These are phyloP conservation scores for Tolypocladium tropicale DNA, from an alignment of 2,329 filamentous ascomycete genomes.

Conservation along the genomic window DNA sequence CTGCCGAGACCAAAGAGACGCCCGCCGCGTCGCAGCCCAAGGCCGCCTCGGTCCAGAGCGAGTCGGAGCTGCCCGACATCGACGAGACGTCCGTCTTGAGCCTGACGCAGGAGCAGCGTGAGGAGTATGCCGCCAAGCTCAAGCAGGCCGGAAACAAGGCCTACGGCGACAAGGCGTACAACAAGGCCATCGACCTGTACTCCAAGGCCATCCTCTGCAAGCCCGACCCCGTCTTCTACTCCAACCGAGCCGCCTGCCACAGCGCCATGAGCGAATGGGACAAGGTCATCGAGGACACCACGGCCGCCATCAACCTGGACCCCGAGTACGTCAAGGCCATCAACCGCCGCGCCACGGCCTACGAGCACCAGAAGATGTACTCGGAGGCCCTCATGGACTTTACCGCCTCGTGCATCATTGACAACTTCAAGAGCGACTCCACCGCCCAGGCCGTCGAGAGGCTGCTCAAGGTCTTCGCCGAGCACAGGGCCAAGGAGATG, in stretches of 20 bases:
- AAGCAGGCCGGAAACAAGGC: slow-evolving; percentile 96
- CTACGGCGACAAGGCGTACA: slow-evolving; percentile 89
- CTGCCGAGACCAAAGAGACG: slow-evolving; percentile 32
- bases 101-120: slow-evolving; percentile 57
- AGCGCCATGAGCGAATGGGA: slow-evolving; percentile 90
- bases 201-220: slow-evolving; percentile 94
- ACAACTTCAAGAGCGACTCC: slow-evolving; percentile 86
- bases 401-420: slow-evolving; percentile 97
- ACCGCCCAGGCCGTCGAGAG: slow-evolving; percentile 87
- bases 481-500: slow-evolving; percentile 86
- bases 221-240: slow-evolving; percentile 96
- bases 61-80: slow-evolving; percentile 61
- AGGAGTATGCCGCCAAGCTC: slow-evolving; percentile 79
- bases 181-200: slow-evolving; percentile 88
- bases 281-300: slow-evolving; percentile 94
- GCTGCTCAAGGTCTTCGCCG: slow-evolving; percentile 91
- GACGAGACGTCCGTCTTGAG: slow-evolving; percentile 44
- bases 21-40: slow-evolving; percentile 32
- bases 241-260: slow-evolving; percentile 95
- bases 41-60: slow-evolving; percentile 41
- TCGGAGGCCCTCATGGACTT: slow-evolving; percentile 95
- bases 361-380: slow-evolving; percentile 84
- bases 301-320: slow-evolving; percentile 85
- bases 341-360: slow-evolving; percentile 92
- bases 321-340: slow-evolving; percentile 95